phyloP scores from a whole-genome alignment of 2,329 filamentous ascomycete species.

The Botrytis deweyae region DNA sequence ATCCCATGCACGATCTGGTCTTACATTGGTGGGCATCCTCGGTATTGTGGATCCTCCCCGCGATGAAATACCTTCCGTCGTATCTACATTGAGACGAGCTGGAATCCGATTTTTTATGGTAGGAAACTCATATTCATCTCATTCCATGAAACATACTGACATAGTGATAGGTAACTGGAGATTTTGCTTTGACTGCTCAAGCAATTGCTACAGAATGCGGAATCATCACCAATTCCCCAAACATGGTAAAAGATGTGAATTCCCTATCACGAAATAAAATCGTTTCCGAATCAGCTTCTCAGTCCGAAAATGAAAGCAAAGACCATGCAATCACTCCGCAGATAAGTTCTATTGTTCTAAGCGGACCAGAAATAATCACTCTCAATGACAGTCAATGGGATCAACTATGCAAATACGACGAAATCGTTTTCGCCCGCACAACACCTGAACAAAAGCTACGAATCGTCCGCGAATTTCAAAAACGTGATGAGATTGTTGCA shows the following conservation, averaged over 20 bases:
- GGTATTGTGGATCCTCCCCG: slow-evolving; percentile 58
- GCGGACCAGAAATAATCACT: slow-evolving; percentile 61
- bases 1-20: slow-evolving; percentile 47
- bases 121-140: not conserved
- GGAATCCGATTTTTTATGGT: slow-evolving; percentile 73
- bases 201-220: slow-evolving; percentile 70
- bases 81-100: slow-evolving; percentile 61
- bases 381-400: slow-evolving; percentile 69
- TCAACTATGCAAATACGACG: slow-evolving; percentile 59
- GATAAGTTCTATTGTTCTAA: slow-evolving; percentile 55
- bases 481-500: slow-evolving; percentile 52
- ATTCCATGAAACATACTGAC: not conserved
- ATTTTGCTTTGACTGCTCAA: slow-evolving; percentile 69
- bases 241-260: slow-evolving; percentile 25
- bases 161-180: slow-evolving; percentile 54
- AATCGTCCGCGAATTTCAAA: slow-evolving; percentile 64
- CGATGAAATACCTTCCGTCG: slow-evolving; percentile 55
- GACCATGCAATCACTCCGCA: not conserved
- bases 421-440: slow-evolving; percentile 73
- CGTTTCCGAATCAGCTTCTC: slow-evolving; percentile 2
- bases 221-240: slow-evolving; percentile 53
- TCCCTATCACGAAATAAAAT: slow-evolving; percentile 7
- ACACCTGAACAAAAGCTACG: slow-evolving; percentile 76
- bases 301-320: not conserved
- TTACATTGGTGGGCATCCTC: slow-evolving; percentile 54